Conservation (phyloP, 2,329 filamentous ascomycete genomes). For the Elsinoe perseae region DNA sequence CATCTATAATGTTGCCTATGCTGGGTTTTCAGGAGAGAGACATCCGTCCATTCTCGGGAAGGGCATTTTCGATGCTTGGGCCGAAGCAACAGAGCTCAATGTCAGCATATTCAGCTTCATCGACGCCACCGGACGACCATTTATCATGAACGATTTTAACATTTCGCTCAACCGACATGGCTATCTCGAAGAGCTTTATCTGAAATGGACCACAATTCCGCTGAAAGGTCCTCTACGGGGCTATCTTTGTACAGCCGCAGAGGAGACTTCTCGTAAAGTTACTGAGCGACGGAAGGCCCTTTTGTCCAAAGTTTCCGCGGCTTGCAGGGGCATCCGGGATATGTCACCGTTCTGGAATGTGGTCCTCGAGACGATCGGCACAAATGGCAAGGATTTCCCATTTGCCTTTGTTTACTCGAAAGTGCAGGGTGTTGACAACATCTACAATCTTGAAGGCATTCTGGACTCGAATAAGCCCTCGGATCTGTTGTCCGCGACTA, state of each 20-base stretch:
- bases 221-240: conserved; percentile 11
- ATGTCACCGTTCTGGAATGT: conserved; percentile 15
- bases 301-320: conserved; percentile 8
- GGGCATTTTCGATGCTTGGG: conserved; percentile 7
- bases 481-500: not conserved
- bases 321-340: conserved; percentile 11
- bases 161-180: conserved; percentile 13
- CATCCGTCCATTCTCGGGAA: conserved; percentile 16
- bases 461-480: conserved; percentile 4
- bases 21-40: conserved; percentile 11
- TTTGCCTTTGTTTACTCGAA: conserved; percentile 18
- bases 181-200: conserved; percentile 16
- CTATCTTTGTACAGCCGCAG: conserved; percentile 8
- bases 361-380: conserved; percentile 1
- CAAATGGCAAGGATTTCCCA: conserved; percentile 16
- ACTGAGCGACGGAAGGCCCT: conserved; percentile 13
- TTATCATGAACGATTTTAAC: conserved; percentile 16
- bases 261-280: conserved; percentile 15
- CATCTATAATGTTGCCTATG: conserved; percentile 18
- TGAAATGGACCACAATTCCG: conserved; percentile 16
- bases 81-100: conserved; percentile 11
- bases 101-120: conserved; percentile 13
- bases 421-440: not conserved
- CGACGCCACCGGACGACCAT: conserved; percentile 5
- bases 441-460: conserved; percentile 13